Evolutionary conservation across 805 yeast species (phyloP), one percentile per base, ranked within the genome.

Genomic region (Pichia scutulata): DNA sequence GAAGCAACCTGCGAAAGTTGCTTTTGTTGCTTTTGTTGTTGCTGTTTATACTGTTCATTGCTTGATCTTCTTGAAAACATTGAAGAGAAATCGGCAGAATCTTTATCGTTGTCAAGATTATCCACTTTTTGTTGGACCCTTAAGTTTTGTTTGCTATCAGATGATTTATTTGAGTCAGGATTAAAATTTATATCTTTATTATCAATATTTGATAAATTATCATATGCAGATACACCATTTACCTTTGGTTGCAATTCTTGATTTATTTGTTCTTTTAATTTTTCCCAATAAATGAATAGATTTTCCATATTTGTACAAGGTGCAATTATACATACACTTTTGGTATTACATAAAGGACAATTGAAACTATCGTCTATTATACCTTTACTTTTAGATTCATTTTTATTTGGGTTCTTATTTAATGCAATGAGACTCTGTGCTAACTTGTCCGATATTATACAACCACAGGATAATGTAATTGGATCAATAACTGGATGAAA

Each of bases 381-480:
- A 14, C 9, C 14, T 24, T 13, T 25, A 8, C 9, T 23, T 9
- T 22, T n/a, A 7, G 19, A 22, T 25, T 24, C 22, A n/a, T 43
- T 22, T 19, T 36, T 39, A 28, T 16, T n/a, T 16, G 9, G 19
- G 9, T n/a, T 13, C n/a, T 44, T 18, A 24, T 12, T 22, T 6
- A 13, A 3, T 8, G 4, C 3, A 13, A 7, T n/a, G 21, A 37
- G 26, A 7, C 8, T 55, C 2, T 49, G 51, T 1, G 62, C 66
- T 6, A 71, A 52, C 6, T 48, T 48, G 36, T 67, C 69, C 1
- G 75, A 68, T 6, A 72, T 57, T 2, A 72, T 46, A 55, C 75
- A 71, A 0, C 77, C 77, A 55, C 77, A 73, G 1, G 69, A 55
- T 3, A 72, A 54, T 28, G 69, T 60, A 2, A 66, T 60, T 33